Conservation (phyloP, 495 filamentous ascomycete species). For the Schizothecium vesticola region DNA sequence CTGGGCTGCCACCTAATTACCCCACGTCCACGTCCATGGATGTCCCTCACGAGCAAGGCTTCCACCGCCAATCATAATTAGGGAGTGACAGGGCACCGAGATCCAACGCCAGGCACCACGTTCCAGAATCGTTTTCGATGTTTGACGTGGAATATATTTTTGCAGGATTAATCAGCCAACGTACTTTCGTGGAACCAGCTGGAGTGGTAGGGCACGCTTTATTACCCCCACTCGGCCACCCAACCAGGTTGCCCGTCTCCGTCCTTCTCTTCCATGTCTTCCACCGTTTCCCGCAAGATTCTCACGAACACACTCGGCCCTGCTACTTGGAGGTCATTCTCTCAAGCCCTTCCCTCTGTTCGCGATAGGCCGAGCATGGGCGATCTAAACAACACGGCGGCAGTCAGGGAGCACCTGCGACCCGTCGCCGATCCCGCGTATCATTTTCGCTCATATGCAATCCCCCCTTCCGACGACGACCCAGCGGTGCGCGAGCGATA, state of each 20-base stretch:
- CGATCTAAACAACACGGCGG: constrained; percentile 39
- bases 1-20: too few relatives aligned
- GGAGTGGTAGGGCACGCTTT: too few relatives aligned
- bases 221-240: not conserved
- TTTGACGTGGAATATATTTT: not conserved
- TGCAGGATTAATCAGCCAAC: not conserved
- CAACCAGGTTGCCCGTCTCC: not conserved
- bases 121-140: not conserved
- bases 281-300: not conserved
- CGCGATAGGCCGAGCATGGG: constrained; percentile 14
- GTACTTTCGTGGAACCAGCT: too few relatives aligned
- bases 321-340: not conserved
- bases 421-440: constrained; percentile 22
- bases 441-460: constrained; percentile 33
- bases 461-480: constrained; percentile 45
- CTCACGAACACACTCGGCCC: not conserved
- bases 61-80: not conserved
- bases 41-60: too few relatives aligned
- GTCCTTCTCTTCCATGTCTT: not conserved
- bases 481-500: constrained; percentile 45
- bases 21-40: too few relatives aligned
- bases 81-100: not conserved
- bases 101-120: not conserved
- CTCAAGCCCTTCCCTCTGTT: not conserved
- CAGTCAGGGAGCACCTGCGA: constrained; percentile 18